A percentile compares a stretch with the other conserved stretches of the same genome.
These are phyloP conservation scores for Grosmannia clavigera DNA, from an alignment of 2,329 filamentous ascomycete species.

Conservation along the genomic window DNA sequence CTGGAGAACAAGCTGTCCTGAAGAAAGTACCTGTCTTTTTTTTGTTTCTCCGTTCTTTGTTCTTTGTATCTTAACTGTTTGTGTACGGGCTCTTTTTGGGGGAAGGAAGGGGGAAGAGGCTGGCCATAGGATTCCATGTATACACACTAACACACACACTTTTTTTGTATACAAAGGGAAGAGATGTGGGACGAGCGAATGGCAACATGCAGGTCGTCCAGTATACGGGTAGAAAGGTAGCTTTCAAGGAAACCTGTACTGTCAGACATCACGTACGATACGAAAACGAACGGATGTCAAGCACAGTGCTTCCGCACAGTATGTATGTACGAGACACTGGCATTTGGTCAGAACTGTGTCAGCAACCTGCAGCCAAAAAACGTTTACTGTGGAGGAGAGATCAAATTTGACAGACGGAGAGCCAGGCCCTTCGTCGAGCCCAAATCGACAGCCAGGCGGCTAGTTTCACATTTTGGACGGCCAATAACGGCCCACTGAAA, in stretches of 20 bases:
- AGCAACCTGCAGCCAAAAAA: too few relatives aligned
- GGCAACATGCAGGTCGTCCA: background rate
- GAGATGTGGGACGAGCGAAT: background rate
- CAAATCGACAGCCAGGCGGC: too few relatives aligned
- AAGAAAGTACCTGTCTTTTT: too few relatives aligned
- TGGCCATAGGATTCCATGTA: background rate
- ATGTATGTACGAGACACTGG: too few relatives aligned
- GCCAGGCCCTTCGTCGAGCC: too few relatives aligned
- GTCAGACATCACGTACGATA: background rate
- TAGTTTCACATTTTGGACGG: too few relatives aligned
- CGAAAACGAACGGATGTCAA: too few relatives aligned
- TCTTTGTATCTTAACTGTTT: background rate
- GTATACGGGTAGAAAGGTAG: background rate
- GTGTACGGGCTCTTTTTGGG: background rate
- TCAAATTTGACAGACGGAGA: too few relatives aligned
- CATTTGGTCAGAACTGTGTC: too few relatives aligned
- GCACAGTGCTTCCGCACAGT: too few relatives aligned
- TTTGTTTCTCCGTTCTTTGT: background rate
- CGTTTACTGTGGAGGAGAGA: too few relatives aligned
- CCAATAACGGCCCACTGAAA: too few relatives aligned
- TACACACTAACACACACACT: background rate
- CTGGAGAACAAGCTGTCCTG: background rate
- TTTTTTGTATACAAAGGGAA: background rate
- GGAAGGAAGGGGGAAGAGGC: background rate
- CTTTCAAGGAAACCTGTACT: background rate